Conservation (phyloP, 257 asterid species). For the Solanum lycopersicoides region DNA sequence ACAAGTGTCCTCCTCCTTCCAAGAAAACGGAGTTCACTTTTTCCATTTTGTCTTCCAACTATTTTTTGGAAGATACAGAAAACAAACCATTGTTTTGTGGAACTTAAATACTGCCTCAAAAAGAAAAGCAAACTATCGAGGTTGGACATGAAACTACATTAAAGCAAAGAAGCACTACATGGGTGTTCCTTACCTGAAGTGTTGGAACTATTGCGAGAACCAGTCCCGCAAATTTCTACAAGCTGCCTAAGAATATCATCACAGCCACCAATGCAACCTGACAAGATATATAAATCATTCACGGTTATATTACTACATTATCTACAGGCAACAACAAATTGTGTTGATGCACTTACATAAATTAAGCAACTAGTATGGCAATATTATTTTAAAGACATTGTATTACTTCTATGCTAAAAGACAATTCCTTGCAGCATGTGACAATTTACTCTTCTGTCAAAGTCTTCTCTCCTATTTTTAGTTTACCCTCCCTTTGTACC, state of each 20-base stretch:
- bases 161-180: background rate
- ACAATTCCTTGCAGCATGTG: background rate
- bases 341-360: background rate
- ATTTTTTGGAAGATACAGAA: background rate
- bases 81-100: background rate
- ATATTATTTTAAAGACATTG: background rate
- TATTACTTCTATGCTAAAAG: background rate
- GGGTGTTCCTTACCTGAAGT: constrained; percentile 32
- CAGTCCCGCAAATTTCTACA: constrained; percentile 87
- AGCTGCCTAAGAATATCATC: constrained; percentile 73
- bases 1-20: background rate
- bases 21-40: background rate
- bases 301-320: background rate
- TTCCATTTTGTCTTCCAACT: background rate
- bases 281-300: background rate
- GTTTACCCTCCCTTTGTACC: background rate
- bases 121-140: background rate
- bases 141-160: background rate
- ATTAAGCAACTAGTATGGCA: background rate
- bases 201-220: constrained; percentile 58
- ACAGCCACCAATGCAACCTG: constrained; percentile 98
- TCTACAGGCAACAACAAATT: background rate
- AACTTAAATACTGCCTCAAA: background rate
- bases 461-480: background rate
- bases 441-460: background rate